phyloP scores from a whole-genome alignment of 768 basidiomycete genomes.

The Mycena rosella region DNA sequence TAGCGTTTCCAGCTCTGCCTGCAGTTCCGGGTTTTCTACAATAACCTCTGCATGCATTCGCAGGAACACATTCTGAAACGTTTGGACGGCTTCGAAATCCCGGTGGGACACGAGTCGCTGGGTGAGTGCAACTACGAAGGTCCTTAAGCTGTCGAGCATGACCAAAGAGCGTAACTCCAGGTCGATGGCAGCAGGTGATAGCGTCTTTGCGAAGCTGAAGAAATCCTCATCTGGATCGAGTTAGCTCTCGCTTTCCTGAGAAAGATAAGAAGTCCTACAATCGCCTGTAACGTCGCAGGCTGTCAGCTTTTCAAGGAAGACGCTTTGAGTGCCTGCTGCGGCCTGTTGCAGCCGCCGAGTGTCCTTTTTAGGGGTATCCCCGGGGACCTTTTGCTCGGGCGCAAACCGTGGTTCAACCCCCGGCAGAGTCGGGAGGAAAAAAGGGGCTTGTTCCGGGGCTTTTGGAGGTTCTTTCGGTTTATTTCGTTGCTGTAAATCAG shows the following conservation, averaged over 20 bases:
- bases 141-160: slow-evolving; percentile 69
- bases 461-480: slow-evolving; percentile 97
- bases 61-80: slow-evolving; percentile 87
- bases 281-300: slow-evolving; percentile 68
- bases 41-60: slow-evolving; percentile 87
- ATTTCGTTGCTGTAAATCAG: slow-evolving; percentile 83
- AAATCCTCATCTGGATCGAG: slow-evolving; percentile 78
- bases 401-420: slow-evolving; percentile 90
- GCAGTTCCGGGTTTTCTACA: slow-evolving; percentile 76
- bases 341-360: slow-evolving; percentile 68
- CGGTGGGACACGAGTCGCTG: slow-evolving; percentile 80
- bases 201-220: slow-evolving; percentile 85
- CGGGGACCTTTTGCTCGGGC: slow-evolving; percentile 55
- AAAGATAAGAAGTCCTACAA: slow-evolving; percentile 65
- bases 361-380: slow-evolving; percentile 53
- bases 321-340: slow-evolving; percentile 67
- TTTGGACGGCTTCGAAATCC: slow-evolving; percentile 97
- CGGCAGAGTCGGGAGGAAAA: slow-evolving; percentile 94
- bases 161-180: slow-evolving; percentile 88
- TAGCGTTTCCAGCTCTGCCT: slow-evolving; percentile 67
- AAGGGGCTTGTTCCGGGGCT: slow-evolving; percentile 94
- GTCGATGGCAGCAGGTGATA: slow-evolving; percentile 93
- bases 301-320: slow-evolving; percentile 76
- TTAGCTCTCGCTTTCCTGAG: background rate
- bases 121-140: slow-evolving; percentile 82